These are phyloP conservation scores for Stylonectria norvegica DNA, from an alignment of 2,329 filamentous ascomycete species.

Conservation along the genomic window DNA sequence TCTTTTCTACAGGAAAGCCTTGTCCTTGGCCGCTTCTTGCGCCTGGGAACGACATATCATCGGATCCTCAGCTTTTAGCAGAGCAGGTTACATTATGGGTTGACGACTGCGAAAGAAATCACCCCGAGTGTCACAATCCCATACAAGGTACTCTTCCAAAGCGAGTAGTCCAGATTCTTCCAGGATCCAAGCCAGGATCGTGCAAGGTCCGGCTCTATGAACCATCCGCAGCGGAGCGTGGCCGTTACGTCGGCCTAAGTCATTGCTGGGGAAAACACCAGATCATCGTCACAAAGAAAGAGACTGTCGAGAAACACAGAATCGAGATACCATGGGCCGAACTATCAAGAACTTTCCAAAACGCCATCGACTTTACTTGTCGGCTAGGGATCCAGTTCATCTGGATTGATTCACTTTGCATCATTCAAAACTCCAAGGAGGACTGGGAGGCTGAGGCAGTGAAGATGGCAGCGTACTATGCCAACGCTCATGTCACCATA, in stretches of 20 bases:
- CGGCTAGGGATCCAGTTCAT: constrained; percentile 13
- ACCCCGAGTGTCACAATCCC: constrained; percentile 4
- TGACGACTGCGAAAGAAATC: constrained; percentile 6
- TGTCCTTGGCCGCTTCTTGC: constrained; percentile 8
- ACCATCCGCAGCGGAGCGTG: neutral
- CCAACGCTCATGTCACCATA: constrained; percentile 15
- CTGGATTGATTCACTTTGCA: constrained; percentile 22
- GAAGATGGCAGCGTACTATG: constrained; percentile 18
- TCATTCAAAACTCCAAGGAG: constrained; percentile 15
- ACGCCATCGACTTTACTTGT: constrained; percentile 10
- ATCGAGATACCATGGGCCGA: constrained; percentile 10
- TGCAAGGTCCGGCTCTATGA: constrained; percentile 7
- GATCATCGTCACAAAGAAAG: constrained; percentile 27
- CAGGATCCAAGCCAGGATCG: constrained; percentile 5
- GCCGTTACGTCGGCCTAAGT: constrained; percentile 15
- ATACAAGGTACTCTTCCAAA: constrained; percentile 3
- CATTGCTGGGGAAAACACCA: constrained; percentile 32
- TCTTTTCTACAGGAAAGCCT: constrained; percentile 2
- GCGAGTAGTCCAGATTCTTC: constrained; percentile 7
- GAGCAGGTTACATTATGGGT: constrained; percentile 9
- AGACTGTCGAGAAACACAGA: constrained; percentile 6
- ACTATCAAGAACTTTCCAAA: constrained; percentile 13
- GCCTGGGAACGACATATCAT: neutral
- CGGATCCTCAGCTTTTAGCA: constrained; percentile 1
- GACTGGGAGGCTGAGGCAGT: constrained; percentile 20